Percentiles rank a stretch among this genome's conserved stretches.
Conservation (phyloP, 345 rosid species). For the Garcia nutans region DNA sequence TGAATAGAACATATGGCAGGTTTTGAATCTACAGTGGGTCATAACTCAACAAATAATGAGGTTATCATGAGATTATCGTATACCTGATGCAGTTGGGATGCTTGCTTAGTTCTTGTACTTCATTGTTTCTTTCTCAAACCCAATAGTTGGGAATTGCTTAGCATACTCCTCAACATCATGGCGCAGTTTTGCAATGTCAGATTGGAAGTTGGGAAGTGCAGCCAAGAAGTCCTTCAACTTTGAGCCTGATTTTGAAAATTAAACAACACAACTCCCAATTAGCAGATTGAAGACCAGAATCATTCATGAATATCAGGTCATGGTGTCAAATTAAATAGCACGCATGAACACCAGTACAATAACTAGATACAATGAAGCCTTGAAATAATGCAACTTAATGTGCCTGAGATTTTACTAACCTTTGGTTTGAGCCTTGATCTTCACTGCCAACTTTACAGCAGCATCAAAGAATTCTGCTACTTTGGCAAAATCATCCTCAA, state of each 20-base stretch:
- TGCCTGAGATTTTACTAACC: conserved; percentile 39
- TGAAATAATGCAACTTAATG: not conserved
- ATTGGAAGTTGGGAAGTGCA: conserved; percentile 55
- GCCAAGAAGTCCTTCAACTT: conserved; percentile 85
- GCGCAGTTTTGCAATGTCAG: conserved; percentile 70
- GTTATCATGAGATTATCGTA: not conserved
- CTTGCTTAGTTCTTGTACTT: conserved; percentile 79
- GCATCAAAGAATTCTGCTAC: conserved; percentile 89
- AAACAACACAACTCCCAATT: conserved; percentile 13
- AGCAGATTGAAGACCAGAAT: conserved; percentile 10
- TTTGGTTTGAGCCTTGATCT: conserved; percentile 78
- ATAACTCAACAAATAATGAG: not conserved
- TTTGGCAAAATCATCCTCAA: conserved; percentile 82
- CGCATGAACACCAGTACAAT: not conserved
- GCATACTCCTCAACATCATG: conserved; percentile 78
- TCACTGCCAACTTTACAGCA: conserved; percentile 78
- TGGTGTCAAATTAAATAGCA: not conserved
- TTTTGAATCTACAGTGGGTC: not conserved
- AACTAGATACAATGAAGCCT: not conserved
- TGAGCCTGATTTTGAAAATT: conserved; percentile 54
- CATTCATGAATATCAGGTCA: not conserved
- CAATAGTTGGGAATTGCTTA: conserved; percentile 94
- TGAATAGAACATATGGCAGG: not conserved
- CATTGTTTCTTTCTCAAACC: conserved; percentile 93
- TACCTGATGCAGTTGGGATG: conserved; percentile 18